Evolutionary conservation across 106 monocot species (phyloP).

Genomic region (Narthecium ossifragum): DNA sequence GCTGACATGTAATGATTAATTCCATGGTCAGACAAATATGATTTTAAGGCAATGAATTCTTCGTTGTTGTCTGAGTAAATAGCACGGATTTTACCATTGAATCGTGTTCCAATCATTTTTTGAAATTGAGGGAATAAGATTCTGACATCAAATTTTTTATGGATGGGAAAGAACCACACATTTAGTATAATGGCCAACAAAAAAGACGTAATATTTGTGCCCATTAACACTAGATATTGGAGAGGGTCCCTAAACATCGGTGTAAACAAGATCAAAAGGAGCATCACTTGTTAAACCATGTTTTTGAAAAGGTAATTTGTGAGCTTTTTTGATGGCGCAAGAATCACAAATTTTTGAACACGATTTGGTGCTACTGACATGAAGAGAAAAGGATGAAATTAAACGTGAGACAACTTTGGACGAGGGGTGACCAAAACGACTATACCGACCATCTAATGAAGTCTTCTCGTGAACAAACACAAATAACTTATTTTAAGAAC

Average conservation of each 20-base stretch:
- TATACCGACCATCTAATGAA: neutral
- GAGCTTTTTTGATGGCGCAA: slow-evolving; percentile 14
- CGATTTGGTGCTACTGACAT: neutral
- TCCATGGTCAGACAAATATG: neutral
- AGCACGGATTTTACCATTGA: neutral
- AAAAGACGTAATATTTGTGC: slow-evolving; percentile 19
- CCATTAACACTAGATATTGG: slow-evolving; percentile 1
- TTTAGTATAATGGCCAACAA: slow-evolving; percentile 19
- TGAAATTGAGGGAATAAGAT: slow-evolving; percentile 10
- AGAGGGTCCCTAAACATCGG: slow-evolving; percentile 18
- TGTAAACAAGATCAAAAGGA: too few species aligned
- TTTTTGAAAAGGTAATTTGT: slow-evolving; percentile 2
- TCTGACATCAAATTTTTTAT: slow-evolving; percentile 18
- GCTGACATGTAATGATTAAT: slow-evolving; percentile 11
- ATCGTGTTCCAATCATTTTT: neutral
- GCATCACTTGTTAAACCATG: neutral
- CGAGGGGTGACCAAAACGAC: slow-evolving; percentile 5
- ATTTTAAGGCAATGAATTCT: slow-evolving; percentile 3
- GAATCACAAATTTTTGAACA: slow-evolving; percentile 7
- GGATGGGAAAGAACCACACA: slow-evolving; percentile 22
- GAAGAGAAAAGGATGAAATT: neutral
- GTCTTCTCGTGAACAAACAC: neutral
- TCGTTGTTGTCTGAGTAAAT: slow-evolving; percentile 12
- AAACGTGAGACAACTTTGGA: neutral
- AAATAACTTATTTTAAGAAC: neutral